Percentiles rank a stretch among this genome's conserved stretches.
These are phyloP conservation scores for Ligustrum vulgare DNA, from an alignment of 257 asterid species.

Conservation along the genomic window DNA sequence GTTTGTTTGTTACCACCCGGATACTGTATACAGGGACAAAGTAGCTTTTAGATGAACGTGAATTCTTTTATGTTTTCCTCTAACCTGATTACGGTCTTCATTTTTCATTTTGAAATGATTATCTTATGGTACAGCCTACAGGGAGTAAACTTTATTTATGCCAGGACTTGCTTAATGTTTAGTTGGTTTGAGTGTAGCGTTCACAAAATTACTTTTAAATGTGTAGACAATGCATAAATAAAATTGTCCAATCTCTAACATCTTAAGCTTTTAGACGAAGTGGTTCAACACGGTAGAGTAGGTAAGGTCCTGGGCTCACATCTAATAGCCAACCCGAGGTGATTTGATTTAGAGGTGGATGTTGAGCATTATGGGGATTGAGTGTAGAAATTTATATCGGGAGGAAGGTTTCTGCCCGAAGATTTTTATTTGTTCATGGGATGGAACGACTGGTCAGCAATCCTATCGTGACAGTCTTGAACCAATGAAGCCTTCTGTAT, in stretches of 20 bases:
- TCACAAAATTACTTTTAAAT: neutral
- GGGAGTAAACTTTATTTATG: neutral
- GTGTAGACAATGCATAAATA: neutral
- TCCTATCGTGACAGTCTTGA: neutral
- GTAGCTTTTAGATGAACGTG: neutral
- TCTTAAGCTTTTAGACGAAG: no score
- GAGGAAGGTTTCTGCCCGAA: neutral
- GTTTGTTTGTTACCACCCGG: constrained; percentile 19
- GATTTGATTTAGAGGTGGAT: neutral
- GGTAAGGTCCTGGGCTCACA: neutral
- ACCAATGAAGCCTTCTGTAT: neutral
- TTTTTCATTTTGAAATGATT: neutral
- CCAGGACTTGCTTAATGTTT: neutral
- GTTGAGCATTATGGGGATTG: neutral
- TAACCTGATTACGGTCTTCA: constrained; percentile 7
- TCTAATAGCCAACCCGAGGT: neutral
- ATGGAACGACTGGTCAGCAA: no score
- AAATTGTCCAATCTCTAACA: no score
- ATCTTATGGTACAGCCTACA: constrained; percentile 5
- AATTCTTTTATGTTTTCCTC: constrained; percentile 5
- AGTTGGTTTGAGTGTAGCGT: neutral
- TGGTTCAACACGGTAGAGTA: no score
- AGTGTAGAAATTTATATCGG: neutral
- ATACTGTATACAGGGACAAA: neutral
- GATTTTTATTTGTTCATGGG: no score